Percentiles rank a stretch among this genome's conserved stretches.
phyloP scores from a whole-genome alignment of 345 rosid species.

The Adansonia digitata region DNA sequence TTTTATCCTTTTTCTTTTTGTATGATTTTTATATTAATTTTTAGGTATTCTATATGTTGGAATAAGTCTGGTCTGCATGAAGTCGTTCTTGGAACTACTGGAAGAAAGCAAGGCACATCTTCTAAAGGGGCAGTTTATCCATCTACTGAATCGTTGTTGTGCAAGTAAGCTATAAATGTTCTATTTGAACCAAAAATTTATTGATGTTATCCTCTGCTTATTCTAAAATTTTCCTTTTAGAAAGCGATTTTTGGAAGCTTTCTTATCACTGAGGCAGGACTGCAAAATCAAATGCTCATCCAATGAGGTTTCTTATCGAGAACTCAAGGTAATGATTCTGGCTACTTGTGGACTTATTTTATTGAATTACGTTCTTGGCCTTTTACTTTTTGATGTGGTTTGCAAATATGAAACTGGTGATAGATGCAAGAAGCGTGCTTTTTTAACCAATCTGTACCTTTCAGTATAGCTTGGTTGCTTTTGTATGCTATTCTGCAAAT shows the following conservation, averaged over 20 bases:
- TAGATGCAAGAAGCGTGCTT: not conserved
- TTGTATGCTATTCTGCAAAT: not conserved
- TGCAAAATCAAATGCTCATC: constrained; percentile 17
- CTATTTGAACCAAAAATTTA: not conserved
- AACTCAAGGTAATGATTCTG: constrained; percentile 60
- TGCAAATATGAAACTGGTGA: not conserved
- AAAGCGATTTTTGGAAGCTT: constrained; percentile 52
- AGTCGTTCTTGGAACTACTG: constrained; percentile 87
- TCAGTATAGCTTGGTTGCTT: not conserved
- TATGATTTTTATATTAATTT: constrained; percentile 21
- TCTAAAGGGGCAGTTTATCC: constrained; percentile 75
- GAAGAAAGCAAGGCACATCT: constrained; percentile 94
- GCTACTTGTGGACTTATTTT: not conserved
- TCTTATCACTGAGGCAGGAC: constrained; percentile 35
- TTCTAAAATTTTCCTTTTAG: constrained; percentile 24
- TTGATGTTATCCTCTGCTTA: not conserved
- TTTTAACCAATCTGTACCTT: not conserved
- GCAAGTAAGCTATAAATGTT: constrained; percentile 61
- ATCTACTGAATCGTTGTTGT: constrained; percentile 69
- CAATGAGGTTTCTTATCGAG: constrained; percentile 49
- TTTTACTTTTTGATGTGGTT: not conserved
- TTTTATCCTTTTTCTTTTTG: constrained; percentile 10
- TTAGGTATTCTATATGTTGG: constrained; percentile 88
- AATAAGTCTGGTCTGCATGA: constrained; percentile 81
- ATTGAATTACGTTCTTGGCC: not conserved